Evolutionary conservation across 805 yeast genomes (phyloP), one percentile per base, ranked within the genome.

Genomic region (Candida corydali): DNA sequence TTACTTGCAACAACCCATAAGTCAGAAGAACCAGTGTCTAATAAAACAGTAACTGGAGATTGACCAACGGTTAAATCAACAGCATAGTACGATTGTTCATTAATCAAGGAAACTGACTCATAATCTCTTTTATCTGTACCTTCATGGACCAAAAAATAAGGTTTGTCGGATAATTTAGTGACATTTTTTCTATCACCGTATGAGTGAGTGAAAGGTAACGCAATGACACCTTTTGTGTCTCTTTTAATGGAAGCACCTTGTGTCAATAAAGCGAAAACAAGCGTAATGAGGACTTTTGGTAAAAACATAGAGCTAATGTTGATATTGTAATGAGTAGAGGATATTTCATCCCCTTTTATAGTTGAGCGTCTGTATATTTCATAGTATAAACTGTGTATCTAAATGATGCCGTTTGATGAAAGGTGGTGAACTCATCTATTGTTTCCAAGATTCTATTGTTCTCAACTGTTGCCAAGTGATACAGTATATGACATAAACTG

Each of bases 11-110:
- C 58, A 28, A 66, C 52, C 72, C 72, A 65, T 36, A 65, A 51
- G 43, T 65, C 70, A 8, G 65, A 57, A 4, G 69, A 61, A 5
- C 70, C 72, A 24, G 70, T 65, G 41, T 65, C 70, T 11, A 66
- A 54, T 43, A 62, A 49, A 3, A 63, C 66, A 4, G 52, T 47
- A 8, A 51, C 53, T 24, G 43, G 33, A 16, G 61, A 54, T 27
- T 42, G 32, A 7, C 70, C 70, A 14, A 61, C 39, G 18, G 46
- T 34, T 26, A 61, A 35, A 11, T 45, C 40, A 5, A 54, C 47
- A 47, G 41, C 33, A 17, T 19, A 36, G n/a, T 24, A 34, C 3
- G 36, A 23, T 11, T 37, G 15, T 32, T 37, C 35, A 23, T 37
- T 37, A 10, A 30, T 18, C 11, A 37, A 30, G 8, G 26, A 16